phyloP scores from a whole-genome alignment of 2,329 filamentous ascomycete genomes.

The Colletotrichum eremochloae region DNA sequence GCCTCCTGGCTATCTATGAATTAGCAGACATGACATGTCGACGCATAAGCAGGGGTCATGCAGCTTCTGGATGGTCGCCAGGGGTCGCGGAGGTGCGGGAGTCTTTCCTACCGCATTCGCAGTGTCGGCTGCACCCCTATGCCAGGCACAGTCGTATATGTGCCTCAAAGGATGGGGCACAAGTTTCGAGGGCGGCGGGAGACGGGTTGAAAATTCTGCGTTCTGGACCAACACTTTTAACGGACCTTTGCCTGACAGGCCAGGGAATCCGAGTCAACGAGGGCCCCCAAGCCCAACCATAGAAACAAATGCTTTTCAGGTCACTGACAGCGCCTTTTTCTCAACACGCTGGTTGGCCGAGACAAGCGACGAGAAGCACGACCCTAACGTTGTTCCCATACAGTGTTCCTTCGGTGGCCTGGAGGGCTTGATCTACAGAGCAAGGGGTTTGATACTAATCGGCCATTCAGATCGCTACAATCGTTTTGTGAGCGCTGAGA shows the following conservation, averaged over 20 bases:
- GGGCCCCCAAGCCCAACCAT: not conserved
- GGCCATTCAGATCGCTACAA: slow-evolving; percentile 30
- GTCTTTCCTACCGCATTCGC: slow-evolving; percentile 29
- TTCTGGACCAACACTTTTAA: slow-evolving; percentile 9
- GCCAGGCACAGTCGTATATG: slow-evolving; percentile 31
- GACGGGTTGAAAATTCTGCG: slow-evolving; percentile 16
- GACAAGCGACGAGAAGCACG: slow-evolving; percentile 21
- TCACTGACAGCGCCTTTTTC: not conserved
- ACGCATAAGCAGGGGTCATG: slow-evolving; percentile 21
- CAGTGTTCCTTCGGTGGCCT: slow-evolving; percentile 13
- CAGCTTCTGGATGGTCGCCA: slow-evolving; percentile 15
- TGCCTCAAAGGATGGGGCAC: slow-evolving; percentile 15
- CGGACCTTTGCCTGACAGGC: slow-evolving; percentile 7
- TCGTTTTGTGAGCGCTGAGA: slow-evolving; percentile 30
- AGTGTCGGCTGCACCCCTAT: slow-evolving; percentile 30
- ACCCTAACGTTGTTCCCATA: slow-evolving; percentile 4
- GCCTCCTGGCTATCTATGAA: slow-evolving; percentile 10
- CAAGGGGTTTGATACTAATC: slow-evolving; percentile 19
- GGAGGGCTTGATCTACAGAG: slow-evolving; percentile 23
- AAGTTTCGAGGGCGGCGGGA: slow-evolving; percentile 16
- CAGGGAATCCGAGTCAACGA: not conserved
- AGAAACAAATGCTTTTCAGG: not conserved
- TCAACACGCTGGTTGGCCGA: slow-evolving; percentile 18
- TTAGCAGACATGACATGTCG: slow-evolving; percentile 27
- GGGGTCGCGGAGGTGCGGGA: slow-evolving; percentile 37